Evolutionary conservation across 106 monocot species (phyloP), one percentile per base, ranked within the genome.

Genomic region (Acorus gramineus): DNA sequence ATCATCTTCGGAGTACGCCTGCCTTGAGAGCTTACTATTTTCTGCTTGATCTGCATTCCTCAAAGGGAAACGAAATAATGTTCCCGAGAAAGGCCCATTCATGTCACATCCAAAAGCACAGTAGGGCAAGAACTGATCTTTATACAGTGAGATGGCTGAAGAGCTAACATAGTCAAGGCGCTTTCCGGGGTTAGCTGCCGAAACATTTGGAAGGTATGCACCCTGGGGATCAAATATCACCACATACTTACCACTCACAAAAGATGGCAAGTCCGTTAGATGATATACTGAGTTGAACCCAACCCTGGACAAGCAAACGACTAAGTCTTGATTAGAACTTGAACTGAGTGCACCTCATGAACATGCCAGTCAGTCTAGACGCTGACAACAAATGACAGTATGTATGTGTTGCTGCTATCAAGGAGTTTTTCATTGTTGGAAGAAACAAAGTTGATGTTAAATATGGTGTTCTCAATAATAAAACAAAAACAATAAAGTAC

Each of bases 281-380:
- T 96, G 96, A 71, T 96, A 96, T 57, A 96, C 87, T 28, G 96
- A 96, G 80, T 96, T 96, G 73, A 96, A 96, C 42, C 96, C 96
- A 44, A 96, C 96, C 76, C 91, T 96, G 59, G 3, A 69, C 52
- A 66, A 72, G 44, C 64, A 77, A 54, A 49, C 4, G 8, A 72
- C 69, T 42, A 67, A 63, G 44, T 3, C 4, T 55, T 9, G 58
- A 4, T 75, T 28, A 66, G 49, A 49, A 61, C 50, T 13, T 28
- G 28, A 28, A 28, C 28, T 28, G 28, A 28, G 28, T 28, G 28
- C 28, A 28, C 28, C 28, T 28, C 28, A 28, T 0, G 1, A 28
- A 28, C 28, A 28, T 28, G 28, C 28, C 28, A 1, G 0, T 28
- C 28, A 28, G 28, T 28, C 28, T 28, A 28, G 28, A 28, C 28